Conservation (phyloP, 352 stramenopile species). For the Lagenidium sp. region DNA sequence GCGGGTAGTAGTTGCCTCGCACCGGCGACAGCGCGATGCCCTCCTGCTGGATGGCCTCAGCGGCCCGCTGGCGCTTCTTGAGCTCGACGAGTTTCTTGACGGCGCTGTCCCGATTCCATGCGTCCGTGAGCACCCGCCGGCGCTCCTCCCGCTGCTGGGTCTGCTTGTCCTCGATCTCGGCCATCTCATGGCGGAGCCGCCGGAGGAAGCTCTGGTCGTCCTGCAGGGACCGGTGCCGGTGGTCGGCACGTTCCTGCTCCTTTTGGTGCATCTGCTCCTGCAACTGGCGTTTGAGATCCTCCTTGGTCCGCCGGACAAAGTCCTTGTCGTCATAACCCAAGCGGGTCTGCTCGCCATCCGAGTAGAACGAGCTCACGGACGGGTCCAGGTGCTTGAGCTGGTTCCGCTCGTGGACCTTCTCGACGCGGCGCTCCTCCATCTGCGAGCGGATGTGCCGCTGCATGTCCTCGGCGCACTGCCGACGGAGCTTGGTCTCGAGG, state of each 20-base stretch:
- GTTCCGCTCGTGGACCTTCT: constrained; percentile 19
- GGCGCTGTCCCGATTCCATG: constrained; percentile 48
- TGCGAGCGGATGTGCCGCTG: constrained; percentile 44
- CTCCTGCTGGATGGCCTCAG: constrained; percentile 31
- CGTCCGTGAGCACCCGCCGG: constrained; percentile 43
- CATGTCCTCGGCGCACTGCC: constrained; percentile 39
- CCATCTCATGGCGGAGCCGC: constrained; percentile 44
- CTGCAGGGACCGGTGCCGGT: constrained; percentile 28
- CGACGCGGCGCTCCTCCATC: constrained; percentile 30
- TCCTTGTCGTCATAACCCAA: constrained; percentile 43
- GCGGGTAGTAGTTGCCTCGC: constrained; percentile 14
- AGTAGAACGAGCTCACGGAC: constrained; percentile 48
- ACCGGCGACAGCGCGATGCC: constrained; percentile 11
- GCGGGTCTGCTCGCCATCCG: constrained; percentile 32
- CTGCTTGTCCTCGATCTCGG: constrained; percentile 51
- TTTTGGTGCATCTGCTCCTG: constrained; percentile 50
- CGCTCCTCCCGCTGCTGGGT: constrained; percentile 37
- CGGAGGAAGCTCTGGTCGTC: constrained; percentile 52
- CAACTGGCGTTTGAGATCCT: constrained; percentile 46
- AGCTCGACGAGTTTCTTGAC: constrained; percentile 56
- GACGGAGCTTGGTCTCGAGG: constrained; percentile 32
- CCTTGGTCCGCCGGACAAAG: constrained; percentile 25
- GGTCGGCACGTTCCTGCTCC: constrained; percentile 29
- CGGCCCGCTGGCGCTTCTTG: constrained; percentile 50
- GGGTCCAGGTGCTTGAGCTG: constrained; percentile 25